These are phyloP conservation scores for Globisporangium perplexum DNA, from an alignment of 352 stramenopile species.

Conservation along the genomic window DNA sequence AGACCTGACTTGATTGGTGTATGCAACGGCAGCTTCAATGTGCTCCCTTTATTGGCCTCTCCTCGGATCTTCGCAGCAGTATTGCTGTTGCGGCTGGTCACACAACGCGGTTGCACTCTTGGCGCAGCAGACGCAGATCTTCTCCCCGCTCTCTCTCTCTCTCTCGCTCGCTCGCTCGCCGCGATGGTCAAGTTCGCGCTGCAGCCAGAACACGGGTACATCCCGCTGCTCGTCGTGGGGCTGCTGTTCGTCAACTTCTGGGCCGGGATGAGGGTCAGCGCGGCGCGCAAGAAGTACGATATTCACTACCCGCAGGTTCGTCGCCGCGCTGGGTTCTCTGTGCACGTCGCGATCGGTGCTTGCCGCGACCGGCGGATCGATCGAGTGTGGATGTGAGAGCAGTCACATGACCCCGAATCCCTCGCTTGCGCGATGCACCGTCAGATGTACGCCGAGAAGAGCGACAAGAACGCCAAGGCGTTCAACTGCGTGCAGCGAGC, in stretches of 20 bases:
- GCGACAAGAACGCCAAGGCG: conserved; percentile 81
- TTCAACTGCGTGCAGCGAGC: conserved; percentile 22
- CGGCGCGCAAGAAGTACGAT: conserved; percentile 60
- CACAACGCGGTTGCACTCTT: no score
- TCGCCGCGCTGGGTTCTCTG: no score
- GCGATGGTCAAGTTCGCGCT: conserved; percentile 23
- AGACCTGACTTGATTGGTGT: neutral
- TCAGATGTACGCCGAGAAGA: conserved; percentile 86
- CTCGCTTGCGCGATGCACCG: neutral
- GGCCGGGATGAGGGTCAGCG: conserved; percentile 48
- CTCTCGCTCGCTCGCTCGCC: neutral
- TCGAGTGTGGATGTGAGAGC: neutral
- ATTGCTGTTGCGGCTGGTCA: no score
- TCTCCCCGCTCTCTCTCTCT: no score
- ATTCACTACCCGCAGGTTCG: conserved; percentile 51
- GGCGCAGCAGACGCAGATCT: no score
- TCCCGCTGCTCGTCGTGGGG: conserved; percentile 51
- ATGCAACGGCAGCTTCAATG: neutral
- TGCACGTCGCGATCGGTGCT: no score
- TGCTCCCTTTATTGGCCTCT: neutral
- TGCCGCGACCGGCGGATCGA: neutral
- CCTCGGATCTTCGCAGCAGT: neutral
- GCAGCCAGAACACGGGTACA: conserved; percentile 58
- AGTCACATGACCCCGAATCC: neutral
- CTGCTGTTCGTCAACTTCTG: conserved; percentile 48